These are phyloP conservation scores for Vitis cinerea DNA, from an alignment of 164 flowering plant genomes.

Conservation along the genomic window DNA sequence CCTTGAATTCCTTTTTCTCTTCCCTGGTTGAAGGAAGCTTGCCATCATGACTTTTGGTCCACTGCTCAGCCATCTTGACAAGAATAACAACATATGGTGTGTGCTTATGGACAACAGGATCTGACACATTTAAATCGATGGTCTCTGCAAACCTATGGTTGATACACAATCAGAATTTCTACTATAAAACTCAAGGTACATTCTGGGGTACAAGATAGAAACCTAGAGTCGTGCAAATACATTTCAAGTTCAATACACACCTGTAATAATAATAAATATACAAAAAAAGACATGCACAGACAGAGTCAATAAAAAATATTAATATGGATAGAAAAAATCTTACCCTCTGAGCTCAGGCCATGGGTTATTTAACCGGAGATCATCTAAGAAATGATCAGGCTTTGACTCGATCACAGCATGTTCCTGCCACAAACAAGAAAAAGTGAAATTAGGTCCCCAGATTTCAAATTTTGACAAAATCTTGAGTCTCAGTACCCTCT, in stretches of 20 bases:
- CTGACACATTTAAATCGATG: conserved; percentile 67
- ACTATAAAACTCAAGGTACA: not conserved
- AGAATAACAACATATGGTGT: conserved; percentile 93
- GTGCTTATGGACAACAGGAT: conserved; percentile 93
- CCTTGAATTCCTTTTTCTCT: conserved; percentile 94
- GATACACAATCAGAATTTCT: conserved; percentile 6
- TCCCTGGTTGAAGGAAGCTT: conserved; percentile 81
- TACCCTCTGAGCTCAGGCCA: conserved; percentile 95
- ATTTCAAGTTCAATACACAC: too few species aligned
- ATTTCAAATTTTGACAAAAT: not conserved
- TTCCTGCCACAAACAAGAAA: conserved; percentile 51
- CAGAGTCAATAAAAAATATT: conserved; percentile 2
- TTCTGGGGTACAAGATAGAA: not conserved
- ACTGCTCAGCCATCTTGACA: conserved; percentile 86
- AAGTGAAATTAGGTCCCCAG: not conserved
- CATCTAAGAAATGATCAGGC: conserved; percentile 97
- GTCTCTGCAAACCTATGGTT: conserved; percentile 72
- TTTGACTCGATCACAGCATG: conserved; percentile 92
- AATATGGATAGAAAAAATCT: not conserved
- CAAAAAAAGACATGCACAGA: not conserved
- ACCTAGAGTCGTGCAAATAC: not conserved
- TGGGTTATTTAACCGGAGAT: conserved; percentile 87
- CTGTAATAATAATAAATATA: too few species aligned
- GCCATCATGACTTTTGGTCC: conserved; percentile 73
- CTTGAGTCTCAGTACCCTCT: not conserved